A percentile compares a stretch with the other conserved stretches of the same genome.
These are phyloP conservation scores for Colletotrichum siamense DNA, from an alignment of 2,329 filamentous ascomycete genomes.

Conservation along the genomic window DNA sequence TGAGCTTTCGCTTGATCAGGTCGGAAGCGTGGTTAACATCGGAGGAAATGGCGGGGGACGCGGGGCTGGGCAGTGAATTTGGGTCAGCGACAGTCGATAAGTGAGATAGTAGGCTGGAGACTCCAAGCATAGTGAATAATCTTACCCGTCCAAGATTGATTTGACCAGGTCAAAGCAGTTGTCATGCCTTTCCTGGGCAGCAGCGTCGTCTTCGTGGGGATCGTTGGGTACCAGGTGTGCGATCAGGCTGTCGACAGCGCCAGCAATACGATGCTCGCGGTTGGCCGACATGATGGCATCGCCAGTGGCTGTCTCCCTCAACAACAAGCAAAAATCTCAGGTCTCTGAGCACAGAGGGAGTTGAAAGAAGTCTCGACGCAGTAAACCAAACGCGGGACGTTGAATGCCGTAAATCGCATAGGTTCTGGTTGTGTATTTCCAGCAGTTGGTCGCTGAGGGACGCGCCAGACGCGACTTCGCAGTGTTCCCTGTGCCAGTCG, in stretches of 20 bases:
- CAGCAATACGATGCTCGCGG: slow-evolving; percentile 69
- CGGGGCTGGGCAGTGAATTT: slow-evolving; percentile 39
- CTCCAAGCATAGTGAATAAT: not conserved
- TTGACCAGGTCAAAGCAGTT: slow-evolving; percentile 59
- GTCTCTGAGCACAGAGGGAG: not conserved
- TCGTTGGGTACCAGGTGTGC: slow-evolving; percentile 73
- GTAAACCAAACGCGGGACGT: not conserved
- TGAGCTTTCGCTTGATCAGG: slow-evolving; percentile 86
- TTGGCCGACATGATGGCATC: slow-evolving; percentile 31
- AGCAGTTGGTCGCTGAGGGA: not conserved
- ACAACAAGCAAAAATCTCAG: not conserved
- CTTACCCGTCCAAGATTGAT: slow-evolving; percentile 57
- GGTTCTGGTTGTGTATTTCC: not conserved
- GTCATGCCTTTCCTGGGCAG: slow-evolving; percentile 72
- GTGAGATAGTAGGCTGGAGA: not conserved
- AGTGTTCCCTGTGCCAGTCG: slow-evolving; percentile 6
- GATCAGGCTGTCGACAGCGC: slow-evolving; percentile 81
- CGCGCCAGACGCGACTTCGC: slow-evolving; percentile 22
- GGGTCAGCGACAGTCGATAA: not conserved
- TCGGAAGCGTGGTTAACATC: slow-evolving; percentile 93
- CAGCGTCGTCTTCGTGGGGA: slow-evolving; percentile 70
- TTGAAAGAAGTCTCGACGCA: not conserved
- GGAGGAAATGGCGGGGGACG: slow-evolving; percentile 62
- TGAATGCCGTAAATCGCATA: not conserved
- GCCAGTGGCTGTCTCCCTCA: not conserved